These are phyloP conservation scores for Leccinum ochraceum DNA, from an alignment of 768 basidiomycete species.

Conservation along the genomic window DNA sequence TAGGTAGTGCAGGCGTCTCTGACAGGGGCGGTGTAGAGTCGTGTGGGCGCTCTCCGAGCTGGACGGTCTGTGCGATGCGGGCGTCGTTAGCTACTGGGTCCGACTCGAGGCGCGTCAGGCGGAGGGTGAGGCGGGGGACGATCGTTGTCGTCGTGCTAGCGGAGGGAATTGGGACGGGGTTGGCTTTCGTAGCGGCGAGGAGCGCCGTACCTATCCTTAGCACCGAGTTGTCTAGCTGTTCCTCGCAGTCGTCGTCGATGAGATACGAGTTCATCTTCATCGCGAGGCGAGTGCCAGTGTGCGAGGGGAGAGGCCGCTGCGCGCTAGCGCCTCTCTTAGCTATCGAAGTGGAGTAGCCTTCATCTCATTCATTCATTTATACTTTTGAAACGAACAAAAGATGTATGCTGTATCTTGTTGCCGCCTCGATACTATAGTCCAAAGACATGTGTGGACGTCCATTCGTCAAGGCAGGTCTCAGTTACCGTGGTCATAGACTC, in stretches of 20 bases:
- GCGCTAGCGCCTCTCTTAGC: no score
- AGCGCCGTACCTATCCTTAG: slow-evolving; percentile 71
- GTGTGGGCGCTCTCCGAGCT: slow-evolving; percentile 57
- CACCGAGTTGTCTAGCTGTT: slow-evolving; percentile 66
- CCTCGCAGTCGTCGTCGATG: slow-evolving; percentile 43
- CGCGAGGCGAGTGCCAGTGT: no score
- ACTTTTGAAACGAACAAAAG: no score
- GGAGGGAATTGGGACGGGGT: slow-evolving; percentile 41
- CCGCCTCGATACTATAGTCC: no score
- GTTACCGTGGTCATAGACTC: no score
- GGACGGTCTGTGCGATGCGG: slow-evolving; percentile 58
- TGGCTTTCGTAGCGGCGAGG: slow-evolving; percentile 59
- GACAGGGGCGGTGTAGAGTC: slow-evolving; percentile 4
- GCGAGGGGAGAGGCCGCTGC: no score
- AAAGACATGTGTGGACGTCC: no score
- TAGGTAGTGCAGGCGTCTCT: slow-evolving; percentile 1
- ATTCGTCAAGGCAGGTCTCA: no score
- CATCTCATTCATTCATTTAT: no score
- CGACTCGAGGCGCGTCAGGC: slow-evolving; percentile 66
- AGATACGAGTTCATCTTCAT: no score
- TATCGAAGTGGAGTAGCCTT: no score
- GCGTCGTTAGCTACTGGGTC: slow-evolving; percentile 32
- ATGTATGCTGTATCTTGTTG: no score
- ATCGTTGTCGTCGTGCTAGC: background rate
- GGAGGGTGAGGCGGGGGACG: slow-evolving; percentile 45